Evolutionary conservation across 2,329 filamentous ascomycete genomes (phyloP).

Genomic region (Polychaeton citri): DNA sequence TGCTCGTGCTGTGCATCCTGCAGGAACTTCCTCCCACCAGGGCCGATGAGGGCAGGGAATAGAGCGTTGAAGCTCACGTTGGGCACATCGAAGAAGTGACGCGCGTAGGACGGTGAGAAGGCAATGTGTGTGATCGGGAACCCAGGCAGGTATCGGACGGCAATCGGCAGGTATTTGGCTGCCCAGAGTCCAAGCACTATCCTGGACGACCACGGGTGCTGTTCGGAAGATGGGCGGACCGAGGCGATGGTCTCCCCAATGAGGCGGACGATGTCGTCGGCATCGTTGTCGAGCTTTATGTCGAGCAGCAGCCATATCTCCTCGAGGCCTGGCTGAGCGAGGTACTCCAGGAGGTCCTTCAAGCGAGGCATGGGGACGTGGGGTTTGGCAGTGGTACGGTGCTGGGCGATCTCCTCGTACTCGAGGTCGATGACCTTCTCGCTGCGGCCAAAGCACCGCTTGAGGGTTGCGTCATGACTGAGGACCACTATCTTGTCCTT

Average conservation of each 20-base stretch:
- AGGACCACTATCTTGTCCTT: conserved; percentile 75
- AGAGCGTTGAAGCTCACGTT: conserved; percentile 68
- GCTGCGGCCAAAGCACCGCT: conserved; percentile 68
- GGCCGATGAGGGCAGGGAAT: conserved; percentile 53
- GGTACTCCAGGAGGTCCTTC: conserved; percentile 57
- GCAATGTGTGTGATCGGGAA: conserved; percentile 57
- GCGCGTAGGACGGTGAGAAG: conserved; percentile 53
- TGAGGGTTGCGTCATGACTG: conserved; percentile 53
- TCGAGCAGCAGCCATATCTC: conserved; percentile 73
- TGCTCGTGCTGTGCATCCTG: conserved; percentile 19
- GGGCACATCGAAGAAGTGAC: conserved; percentile 54
- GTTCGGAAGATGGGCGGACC: conserved; percentile 27
- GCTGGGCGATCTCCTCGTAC: conserved; percentile 57
- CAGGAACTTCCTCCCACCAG: conserved; percentile 54
- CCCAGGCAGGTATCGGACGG: conserved; percentile 46
- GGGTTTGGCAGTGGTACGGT: conserved; percentile 55
- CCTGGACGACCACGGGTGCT: conserved; percentile 54
- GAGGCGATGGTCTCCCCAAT: conserved; percentile 50
- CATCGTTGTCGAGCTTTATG: conserved; percentile 69
- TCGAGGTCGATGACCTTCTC: conserved; percentile 61
- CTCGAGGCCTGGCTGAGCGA: conserved; percentile 51
- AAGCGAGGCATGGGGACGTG: conserved; percentile 61
- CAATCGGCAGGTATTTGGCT: conserved; percentile 55
- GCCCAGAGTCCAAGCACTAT: conserved; percentile 77
- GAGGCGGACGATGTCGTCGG: conserved; percentile 55